Percentiles rank a stretch among this genome's conserved stretches.
phyloP scores from a whole-genome alignment of 129 eudicot genomes.

The Ambrosia trifida region DNA sequence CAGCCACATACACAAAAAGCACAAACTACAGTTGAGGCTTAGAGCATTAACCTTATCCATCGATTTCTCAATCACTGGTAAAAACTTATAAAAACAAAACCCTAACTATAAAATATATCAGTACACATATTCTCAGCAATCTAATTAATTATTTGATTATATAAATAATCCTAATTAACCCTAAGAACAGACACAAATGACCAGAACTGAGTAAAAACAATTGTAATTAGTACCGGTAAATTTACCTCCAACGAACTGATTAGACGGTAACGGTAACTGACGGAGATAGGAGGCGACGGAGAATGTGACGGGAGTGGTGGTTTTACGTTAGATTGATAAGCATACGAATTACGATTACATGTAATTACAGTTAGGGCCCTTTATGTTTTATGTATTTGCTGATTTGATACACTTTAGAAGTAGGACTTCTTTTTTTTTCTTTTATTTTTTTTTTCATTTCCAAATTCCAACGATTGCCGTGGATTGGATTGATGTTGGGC shows the following conservation, averaged over 20 bases:
- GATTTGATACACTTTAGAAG: not conserved
- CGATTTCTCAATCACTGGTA: not conserved
- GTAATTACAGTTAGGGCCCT: conserved; percentile 16
- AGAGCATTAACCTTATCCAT: not conserved
- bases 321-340: conserved; percentile 25
- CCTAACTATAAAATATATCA: not conserved
- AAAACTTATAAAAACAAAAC: too few species aligned
- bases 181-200: conserved; percentile 1
- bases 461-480: not conserved
- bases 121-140: not conserved
- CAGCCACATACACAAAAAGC: too few species aligned
- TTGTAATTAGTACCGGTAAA: not conserved
- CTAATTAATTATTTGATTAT: not conserved
- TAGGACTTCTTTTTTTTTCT: not conserved
- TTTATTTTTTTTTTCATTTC: not conserved
- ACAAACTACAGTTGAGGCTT: not conserved
- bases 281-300: conserved; percentile 24
- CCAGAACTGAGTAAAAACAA: not conserved
- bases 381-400: conserved; percentile 1
- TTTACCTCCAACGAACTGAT: not conserved
- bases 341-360: conserved; percentile 9
- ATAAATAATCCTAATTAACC: not conserved
- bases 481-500: not conserved
- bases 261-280: conserved; percentile 5
- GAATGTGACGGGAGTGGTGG: conserved; percentile 24